Conservation (phyloP, 2,329 filamentous ascomycete species). For the Epichloe bromicola region DNA sequence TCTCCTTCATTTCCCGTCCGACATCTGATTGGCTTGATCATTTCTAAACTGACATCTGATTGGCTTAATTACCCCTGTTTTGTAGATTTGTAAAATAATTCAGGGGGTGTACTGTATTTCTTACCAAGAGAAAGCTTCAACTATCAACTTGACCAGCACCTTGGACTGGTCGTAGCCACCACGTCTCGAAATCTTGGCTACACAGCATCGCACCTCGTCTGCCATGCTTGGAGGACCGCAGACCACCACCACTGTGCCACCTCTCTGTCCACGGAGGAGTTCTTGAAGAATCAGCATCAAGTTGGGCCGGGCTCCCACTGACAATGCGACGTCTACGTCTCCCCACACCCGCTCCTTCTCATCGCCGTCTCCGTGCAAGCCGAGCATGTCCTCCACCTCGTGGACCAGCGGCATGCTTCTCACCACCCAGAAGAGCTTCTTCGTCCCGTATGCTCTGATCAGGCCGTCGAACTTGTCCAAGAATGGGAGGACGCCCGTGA, state of each 20-base stretch:
- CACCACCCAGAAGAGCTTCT: background rate
- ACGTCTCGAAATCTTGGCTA: background rate
- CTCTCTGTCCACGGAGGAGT: background rate
- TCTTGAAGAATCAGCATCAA: background rate
- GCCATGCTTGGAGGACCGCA: background rate
- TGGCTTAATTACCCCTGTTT: too few relatives aligned
- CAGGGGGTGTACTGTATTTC: too few relatives aligned
- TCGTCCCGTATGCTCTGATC: background rate
- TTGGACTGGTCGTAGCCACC: background rate
- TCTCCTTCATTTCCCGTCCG: too few relatives aligned
- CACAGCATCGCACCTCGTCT: background rate
- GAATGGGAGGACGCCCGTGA: background rate
- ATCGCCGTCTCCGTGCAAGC: background rate
- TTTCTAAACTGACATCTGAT: too few relatives aligned
- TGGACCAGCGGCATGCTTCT: background rate
- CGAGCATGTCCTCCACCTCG: background rate
- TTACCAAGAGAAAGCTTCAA: background rate
- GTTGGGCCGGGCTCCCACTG: background rate
- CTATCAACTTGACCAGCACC: background rate
- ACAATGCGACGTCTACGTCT: background rate
- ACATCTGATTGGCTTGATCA: too few relatives aligned
- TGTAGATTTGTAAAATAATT: too few relatives aligned
- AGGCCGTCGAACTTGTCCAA: background rate
- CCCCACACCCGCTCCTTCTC: background rate
- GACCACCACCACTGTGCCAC: background rate